These are phyloP conservation scores for Neofusicoccum laricinum DNA, from an alignment of 2,329 filamentous ascomycete species.

Conservation along the genomic window DNA sequence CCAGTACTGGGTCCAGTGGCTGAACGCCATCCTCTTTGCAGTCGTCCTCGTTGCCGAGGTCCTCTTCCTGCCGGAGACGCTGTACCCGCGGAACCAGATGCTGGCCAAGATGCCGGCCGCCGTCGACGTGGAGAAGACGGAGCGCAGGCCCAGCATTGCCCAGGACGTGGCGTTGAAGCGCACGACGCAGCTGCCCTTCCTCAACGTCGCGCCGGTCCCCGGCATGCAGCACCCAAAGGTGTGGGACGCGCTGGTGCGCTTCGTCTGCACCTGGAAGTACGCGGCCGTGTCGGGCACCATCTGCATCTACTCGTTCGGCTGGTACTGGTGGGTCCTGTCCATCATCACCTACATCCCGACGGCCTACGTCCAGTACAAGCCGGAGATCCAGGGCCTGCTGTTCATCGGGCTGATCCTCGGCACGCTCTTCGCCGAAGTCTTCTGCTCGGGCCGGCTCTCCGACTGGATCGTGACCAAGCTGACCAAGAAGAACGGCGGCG, in stretches of 20 bases:
- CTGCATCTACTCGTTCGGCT: constrained; percentile 50
- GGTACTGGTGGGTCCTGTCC: constrained; percentile 58
- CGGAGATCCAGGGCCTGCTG: constrained; percentile 52
- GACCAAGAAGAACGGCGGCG: constrained; percentile 42
- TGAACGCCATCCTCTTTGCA: constrained; percentile 53
- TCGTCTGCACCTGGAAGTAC: constrained; percentile 48
- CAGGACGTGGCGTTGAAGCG: constrained; percentile 27
- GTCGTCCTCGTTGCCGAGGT: constrained; percentile 48
- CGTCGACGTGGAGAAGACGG: constrained; percentile 22
- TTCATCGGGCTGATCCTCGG: constrained; percentile 55
- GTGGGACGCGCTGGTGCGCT: constrained; percentile 47
- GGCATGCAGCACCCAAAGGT: constrained; percentile 51
- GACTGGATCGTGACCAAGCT: constrained; percentile 50
- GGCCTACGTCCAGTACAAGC: constrained; percentile 49
- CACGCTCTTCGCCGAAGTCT: constrained; percentile 50
- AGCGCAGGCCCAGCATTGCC: constrained; percentile 18
- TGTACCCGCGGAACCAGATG: constrained; percentile 55
- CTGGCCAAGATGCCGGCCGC: constrained; percentile 35
- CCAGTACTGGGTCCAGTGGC: constrained; percentile 54
- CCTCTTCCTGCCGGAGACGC: constrained; percentile 53
- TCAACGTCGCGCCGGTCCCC: constrained; percentile 48
- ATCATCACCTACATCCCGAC: constrained; percentile 54
- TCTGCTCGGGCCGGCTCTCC: constrained; percentile 53
- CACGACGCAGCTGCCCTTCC: constrained; percentile 44
- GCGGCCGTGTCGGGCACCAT: constrained; percentile 47